These are phyloP conservation scores for Solanum verrucosum DNA, from an alignment of 257 asterid species.

Conservation along the genomic window DNA sequence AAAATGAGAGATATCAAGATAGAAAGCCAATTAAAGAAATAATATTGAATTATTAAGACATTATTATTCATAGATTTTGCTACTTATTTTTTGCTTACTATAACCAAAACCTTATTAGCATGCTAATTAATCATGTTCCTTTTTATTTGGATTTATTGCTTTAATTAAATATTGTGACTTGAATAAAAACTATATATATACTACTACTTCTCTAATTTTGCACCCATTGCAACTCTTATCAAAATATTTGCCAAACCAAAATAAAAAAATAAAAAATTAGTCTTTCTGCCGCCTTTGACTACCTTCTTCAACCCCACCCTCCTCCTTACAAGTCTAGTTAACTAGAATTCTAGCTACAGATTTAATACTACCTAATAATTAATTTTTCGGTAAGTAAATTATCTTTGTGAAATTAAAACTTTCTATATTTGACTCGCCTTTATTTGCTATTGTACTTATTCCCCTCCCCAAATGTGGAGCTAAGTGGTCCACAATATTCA, in stretches of 20 bases:
- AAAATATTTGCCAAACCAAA: background rate
- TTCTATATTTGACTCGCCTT: too few species aligned
- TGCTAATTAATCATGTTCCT: background rate
- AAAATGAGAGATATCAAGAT: background rate
- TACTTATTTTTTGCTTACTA: background rate
- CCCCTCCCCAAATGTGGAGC: too few species aligned
- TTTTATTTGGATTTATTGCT: background rate
- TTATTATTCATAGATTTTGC: background rate
- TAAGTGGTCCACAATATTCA: too few species aligned
- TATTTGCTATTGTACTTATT: too few species aligned
- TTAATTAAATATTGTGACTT: background rate
- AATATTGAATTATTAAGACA: background rate
- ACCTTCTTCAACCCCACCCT: background rate
- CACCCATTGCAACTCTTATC: background rate
- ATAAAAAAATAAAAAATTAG: background rate
- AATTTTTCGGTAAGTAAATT: background rate
- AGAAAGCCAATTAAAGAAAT: background rate
- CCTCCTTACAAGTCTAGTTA: background rate
- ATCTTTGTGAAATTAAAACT: background rate
- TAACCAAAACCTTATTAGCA: background rate
- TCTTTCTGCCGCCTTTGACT: background rate
- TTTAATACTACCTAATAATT: background rate
- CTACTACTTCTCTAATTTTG: background rate
- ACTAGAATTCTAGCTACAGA: background rate
- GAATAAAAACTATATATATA: background rate